phyloP scores from a whole-genome alignment of 306 rosid genomes.

The Lupinus albus region DNA sequence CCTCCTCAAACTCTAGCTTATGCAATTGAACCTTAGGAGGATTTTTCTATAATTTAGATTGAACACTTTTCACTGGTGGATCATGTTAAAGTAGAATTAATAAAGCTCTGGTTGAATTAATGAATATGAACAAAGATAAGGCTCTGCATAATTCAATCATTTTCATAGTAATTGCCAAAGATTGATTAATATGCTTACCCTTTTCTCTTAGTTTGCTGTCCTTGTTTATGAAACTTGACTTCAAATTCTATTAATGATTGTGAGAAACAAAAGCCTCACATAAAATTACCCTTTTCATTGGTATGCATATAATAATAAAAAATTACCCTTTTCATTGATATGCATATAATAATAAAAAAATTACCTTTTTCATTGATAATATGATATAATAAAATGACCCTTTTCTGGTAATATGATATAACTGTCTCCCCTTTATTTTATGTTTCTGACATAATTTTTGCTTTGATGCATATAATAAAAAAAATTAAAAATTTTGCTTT shows the following conservation, averaged over 20 bases:
- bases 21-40: slow-evolving; percentile 4
- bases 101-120: too few species aligned
- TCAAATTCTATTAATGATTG: not conserved
- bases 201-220: not conserved
- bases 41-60: too few species aligned
- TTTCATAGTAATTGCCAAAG: not conserved
- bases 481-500: not conserved
- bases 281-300: not conserved
- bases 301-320: too few species aligned
- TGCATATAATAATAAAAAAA: too few species aligned
- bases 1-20: not conserved
- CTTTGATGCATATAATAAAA: not conserved
- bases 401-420: not conserved
- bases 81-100: too few species aligned
- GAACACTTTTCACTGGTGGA: too few species aligned
- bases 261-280: not conserved
- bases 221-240: not conserved
- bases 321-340: not conserved
- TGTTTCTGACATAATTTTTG: slow-evolving; percentile 13
- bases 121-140: not conserved
- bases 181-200: not conserved
- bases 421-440: not conserved
- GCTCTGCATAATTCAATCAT: not conserved
- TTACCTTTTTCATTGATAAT: not conserved
- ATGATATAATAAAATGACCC: too few species aligned